A percentile compares a stretch with the other conserved stretches of the same genome.
phyloP scores from a whole-genome alignment of 2,329 filamentous ascomycete species.

The Eutypella sp. region DNA sequence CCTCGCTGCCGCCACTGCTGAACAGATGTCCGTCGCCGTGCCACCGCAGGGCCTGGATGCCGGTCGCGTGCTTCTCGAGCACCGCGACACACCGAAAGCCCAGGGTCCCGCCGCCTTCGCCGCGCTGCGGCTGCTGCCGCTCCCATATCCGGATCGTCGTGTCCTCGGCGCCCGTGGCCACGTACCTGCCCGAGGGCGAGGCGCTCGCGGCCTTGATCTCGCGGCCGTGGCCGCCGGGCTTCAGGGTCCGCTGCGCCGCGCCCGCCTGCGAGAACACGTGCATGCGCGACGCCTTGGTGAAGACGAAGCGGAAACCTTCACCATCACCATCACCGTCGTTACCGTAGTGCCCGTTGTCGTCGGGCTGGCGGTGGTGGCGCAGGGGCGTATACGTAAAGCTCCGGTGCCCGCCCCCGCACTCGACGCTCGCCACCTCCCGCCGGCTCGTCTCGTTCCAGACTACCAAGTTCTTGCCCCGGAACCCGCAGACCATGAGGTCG shows the following conservation, averaged over 20 bases:
- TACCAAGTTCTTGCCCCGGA: conserved; percentile 73
- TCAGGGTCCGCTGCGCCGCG: conserved; percentile 44
- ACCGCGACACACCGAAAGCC: conserved; percentile 51
- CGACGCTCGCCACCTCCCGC: conserved; percentile 63
- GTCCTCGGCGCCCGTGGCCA: conserved; percentile 70
- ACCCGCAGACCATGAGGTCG: conserved; percentile 72
- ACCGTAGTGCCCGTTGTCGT: no score
- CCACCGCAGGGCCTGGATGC: conserved; percentile 79
- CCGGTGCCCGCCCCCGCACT: conserved; percentile 82
- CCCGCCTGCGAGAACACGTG: conserved; percentile 40
- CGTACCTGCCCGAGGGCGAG: conserved; percentile 32
- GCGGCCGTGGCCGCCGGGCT: conserved; percentile 73
- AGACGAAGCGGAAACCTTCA: conserved; percentile 54
- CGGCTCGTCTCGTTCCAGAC: conserved; percentile 73
- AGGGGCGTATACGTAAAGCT: conserved; percentile 53
- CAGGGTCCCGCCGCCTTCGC: conserved; percentile 2
- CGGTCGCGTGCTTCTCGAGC: conserved; percentile 73
- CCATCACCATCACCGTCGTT: no score
- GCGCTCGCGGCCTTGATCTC: conserved; percentile 62
- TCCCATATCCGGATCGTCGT: conserved; percentile 69
- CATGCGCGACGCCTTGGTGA: conserved; percentile 62
- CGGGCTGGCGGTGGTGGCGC: conserved; percentile 21
- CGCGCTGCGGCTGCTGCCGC: conserved; percentile 13
- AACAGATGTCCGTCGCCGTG: conserved; percentile 68
- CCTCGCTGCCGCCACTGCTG: conserved; percentile 81